These are phyloP conservation scores for Neopestalotiopsis clavispora DNA, from an alignment of 2,329 filamentous ascomycete genomes.

Conservation along the genomic window DNA sequence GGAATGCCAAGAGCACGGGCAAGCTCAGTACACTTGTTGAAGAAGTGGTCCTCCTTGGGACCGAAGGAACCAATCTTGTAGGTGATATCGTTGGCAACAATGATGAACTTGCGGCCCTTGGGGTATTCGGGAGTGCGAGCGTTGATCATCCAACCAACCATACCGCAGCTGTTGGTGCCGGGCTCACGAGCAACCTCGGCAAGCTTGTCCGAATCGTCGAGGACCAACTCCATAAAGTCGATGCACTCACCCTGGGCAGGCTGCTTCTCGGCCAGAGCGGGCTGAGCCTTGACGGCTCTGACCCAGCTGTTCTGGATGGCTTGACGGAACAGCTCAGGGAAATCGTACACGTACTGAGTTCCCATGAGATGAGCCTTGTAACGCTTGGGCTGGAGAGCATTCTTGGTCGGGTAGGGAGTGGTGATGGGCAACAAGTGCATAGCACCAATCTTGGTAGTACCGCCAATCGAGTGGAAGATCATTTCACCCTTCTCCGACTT, in stretches of 20 bases:
- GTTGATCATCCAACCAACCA: constrained; percentile 98
- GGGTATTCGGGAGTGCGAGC: constrained; percentile 96
- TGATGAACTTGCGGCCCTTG: constrained; percentile 87
- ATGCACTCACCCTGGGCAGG: constrained; percentile 89
- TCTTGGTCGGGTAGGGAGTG: constrained; percentile 96
- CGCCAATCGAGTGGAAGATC: constrained; percentile 97
- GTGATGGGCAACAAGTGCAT: constrained; percentile 93
- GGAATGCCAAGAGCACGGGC: constrained; percentile 94
- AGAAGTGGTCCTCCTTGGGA: constrained; percentile 95
- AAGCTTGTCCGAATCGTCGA: constrained; percentile 91
- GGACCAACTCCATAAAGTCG: constrained; percentile 89
- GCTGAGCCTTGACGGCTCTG: constrained; percentile 74
- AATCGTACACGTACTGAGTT: constrained; percentile 99
- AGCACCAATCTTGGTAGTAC: constrained; percentile 90
- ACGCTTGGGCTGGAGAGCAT: constrained; percentile 96
- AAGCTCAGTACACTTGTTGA: constrained; percentile 98
- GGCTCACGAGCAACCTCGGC: constrained; percentile 94
- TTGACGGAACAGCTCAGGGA: constrained; percentile 98
- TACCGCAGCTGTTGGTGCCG: constrained; percentile 93
- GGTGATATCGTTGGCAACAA: constrained; percentile 98
- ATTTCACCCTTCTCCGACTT: constrained; percentile 98
- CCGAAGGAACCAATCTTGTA: constrained; percentile 99
- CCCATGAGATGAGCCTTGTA: constrained; percentile 99
- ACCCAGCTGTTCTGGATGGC: constrained; percentile 95
- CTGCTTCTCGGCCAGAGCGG: constrained; percentile 77